These are phyloP conservation scores for Tillandsia leiboldiana DNA, from an alignment of 176 grass and related monocot genomes.

Conservation along the genomic window DNA sequence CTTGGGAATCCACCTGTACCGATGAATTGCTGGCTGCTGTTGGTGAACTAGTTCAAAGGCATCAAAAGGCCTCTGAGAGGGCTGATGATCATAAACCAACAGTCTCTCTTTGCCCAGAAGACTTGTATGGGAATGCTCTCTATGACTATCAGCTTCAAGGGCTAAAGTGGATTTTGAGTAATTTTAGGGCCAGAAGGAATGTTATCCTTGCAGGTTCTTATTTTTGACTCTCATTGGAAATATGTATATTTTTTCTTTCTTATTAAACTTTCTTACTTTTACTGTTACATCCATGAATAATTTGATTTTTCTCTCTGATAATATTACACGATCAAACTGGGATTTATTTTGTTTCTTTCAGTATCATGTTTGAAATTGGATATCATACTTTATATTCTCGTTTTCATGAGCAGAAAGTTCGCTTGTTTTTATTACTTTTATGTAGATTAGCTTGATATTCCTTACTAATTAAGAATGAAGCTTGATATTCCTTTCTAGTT, in stretches of 20 bases:
- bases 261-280: no score
- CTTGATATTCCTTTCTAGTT: no score
- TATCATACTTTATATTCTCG: background rate
- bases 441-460: no score
- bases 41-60: slow-evolving; percentile 37
- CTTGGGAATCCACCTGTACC: slow-evolving; percentile 40
- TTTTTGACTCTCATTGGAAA: background rate
- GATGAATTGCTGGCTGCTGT: slow-evolving; percentile 29
- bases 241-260: background rate
- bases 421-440: no score
- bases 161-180: slow-evolving; percentile 55
- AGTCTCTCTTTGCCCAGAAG: slow-evolving; percentile 12
- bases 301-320: background rate
- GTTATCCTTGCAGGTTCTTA: slow-evolving; percentile 38
- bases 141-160: slow-evolving; percentile 68
- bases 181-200: slow-evolving; percentile 44
- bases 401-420: background rate
- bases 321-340: background rate
- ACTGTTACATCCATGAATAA: slow-evolving; percentile 27
- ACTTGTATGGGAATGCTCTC: slow-evolving; percentile 26
- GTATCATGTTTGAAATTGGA: background rate
- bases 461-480: no score
- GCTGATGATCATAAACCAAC: slow-evolving; percentile 3
- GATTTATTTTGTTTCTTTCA: slow-evolving; percentile 4
- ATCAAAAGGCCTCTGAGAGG: slow-evolving; percentile 28